Evolutionary conservation across 768 basidiomycete genomes (phyloP).

Genomic region (Termitomyces sp.): DNA sequence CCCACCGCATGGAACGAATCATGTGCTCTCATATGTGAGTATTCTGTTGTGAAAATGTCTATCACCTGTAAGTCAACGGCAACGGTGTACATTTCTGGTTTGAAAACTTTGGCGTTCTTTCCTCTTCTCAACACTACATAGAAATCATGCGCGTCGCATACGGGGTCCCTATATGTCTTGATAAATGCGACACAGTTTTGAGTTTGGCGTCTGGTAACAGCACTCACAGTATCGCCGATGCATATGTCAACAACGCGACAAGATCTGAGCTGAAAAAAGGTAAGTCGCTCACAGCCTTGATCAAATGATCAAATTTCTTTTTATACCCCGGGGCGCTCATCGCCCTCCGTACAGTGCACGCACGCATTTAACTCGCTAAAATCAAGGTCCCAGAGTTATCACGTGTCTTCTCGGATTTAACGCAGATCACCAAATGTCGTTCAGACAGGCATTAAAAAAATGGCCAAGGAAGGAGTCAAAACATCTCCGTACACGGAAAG

Average conservation of each 20-base stretch:
- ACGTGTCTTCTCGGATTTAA: background rate
- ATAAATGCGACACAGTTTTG: background rate
- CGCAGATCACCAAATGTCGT: background rate
- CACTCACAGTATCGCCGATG: background rate
- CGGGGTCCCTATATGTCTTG: background rate
- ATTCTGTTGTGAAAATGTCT: too few species aligned
- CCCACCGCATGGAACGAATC: background rate
- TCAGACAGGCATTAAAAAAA: background rate
- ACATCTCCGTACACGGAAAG: background rate
- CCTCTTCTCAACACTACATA: background rate
- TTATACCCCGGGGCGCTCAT: background rate
- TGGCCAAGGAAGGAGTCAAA: conserved; percentile 1
- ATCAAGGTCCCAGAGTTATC: background rate
- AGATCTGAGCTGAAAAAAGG: background rate
- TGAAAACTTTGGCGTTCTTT: background rate
- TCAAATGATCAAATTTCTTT: background rate
- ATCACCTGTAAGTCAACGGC: background rate
- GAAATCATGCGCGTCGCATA: background rate
- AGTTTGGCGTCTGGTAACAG: background rate
- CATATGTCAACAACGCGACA: background rate
- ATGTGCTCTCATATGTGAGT: background rate
- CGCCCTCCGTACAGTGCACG: conserved; percentile 3
- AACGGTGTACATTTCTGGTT: background rate
- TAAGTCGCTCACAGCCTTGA: background rate
- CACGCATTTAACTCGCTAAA: background rate